Conservation (phyloP, 176 grass and related monocot genomes). For the Otatea glauca region DNA sequence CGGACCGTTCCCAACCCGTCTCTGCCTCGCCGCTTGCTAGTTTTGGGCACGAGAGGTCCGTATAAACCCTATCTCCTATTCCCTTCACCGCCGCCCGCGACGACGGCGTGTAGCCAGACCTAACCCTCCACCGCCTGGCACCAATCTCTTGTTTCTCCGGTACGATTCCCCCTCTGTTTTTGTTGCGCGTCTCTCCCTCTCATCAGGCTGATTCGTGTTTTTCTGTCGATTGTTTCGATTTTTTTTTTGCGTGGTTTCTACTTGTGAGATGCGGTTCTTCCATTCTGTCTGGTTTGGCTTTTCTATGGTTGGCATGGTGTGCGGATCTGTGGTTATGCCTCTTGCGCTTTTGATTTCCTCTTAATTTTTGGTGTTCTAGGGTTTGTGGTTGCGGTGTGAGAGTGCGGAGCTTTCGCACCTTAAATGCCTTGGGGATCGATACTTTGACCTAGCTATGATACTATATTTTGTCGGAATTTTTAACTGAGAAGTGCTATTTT, state of each 20-base stretch:
- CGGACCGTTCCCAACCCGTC: neutral
- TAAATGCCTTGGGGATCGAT: neutral
- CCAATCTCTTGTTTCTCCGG: neutral
- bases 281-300: neutral
- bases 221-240: neutral
- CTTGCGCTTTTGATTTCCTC: neutral
- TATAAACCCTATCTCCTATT: conserved; percentile 32
- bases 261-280: neutral
- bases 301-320: neutral
- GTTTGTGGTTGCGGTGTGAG: neutral
- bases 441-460: neutral
- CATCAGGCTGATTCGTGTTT: neutral
- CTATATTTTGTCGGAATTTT: neutral
- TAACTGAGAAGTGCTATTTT: neutral
- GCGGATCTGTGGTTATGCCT: conserved; percentile 11
- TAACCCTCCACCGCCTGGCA: neutral
- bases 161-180: neutral
- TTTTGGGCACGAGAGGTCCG: neutral
- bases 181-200: neutral
- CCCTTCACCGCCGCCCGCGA: neutral
- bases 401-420: neutral
- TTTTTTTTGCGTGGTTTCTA: neutral
- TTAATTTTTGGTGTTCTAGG: neutral
- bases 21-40: neutral
- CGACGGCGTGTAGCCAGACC: neutral